phyloP scores from a whole-genome alignment of 2,329 filamentous ascomycete genomes.

The Alternaria incomplexa region DNA sequence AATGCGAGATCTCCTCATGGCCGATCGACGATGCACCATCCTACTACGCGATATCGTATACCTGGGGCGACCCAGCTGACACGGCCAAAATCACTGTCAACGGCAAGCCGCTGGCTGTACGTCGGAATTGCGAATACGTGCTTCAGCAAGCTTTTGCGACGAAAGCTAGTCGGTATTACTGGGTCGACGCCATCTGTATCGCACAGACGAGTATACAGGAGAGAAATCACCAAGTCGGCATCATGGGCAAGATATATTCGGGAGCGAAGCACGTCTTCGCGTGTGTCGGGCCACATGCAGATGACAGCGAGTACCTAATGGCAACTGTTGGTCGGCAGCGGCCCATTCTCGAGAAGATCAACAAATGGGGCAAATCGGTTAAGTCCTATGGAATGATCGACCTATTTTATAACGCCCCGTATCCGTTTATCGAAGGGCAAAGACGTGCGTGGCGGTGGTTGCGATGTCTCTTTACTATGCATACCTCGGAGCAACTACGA shows the following conservation, averaged over 20 bases:
- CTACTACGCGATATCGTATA: constrained; percentile 4
- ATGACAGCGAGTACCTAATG: background rate
- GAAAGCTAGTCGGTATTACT: background rate
- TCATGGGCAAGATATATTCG: background rate
- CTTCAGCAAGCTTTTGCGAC: background rate
- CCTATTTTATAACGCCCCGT: too few species aligned
- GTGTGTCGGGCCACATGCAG: background rate
- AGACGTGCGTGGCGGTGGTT: too few species aligned
- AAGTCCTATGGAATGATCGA: too few species aligned
- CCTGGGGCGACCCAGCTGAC: background rate
- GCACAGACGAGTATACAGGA: background rate
- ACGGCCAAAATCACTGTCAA: background rate
- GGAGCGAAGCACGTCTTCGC: background rate
- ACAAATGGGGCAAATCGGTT: background rate
- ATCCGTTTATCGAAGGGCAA: too few species aligned
- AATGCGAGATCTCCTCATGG: background rate
- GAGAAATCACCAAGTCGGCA: background rate
- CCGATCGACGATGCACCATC: background rate
- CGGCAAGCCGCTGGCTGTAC: background rate
- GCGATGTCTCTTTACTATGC: background rate
- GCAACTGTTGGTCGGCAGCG: rapidly evolving
- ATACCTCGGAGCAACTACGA: background rate
- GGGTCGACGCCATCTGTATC: constrained; percentile 1
- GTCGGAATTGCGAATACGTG: background rate
- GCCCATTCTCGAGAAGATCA: rapidly evolving